Base-by-base conservation (phyloP, 2,329 filamentous ascomycete genomes). In the Pseudovirgaria hyperparasitica region DNA sequence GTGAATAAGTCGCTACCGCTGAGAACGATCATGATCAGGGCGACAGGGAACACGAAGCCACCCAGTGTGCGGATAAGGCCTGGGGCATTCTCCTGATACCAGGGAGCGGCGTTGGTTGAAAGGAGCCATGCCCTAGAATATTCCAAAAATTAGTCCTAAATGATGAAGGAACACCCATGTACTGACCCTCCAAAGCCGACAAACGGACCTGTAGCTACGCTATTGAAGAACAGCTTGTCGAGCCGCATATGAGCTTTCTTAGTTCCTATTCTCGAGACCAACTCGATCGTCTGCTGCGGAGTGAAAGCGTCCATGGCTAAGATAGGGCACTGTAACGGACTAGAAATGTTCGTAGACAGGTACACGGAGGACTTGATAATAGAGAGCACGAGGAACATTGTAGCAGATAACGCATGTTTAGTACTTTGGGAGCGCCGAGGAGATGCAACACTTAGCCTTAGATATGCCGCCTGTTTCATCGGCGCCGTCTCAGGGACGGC, bases 1-100 rank as follows among this genome's bases (percentile, higher is more conserved):
- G 49, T 54, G 27, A 39, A 48, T 1, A 53, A 35, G 26, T 54
- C 51, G 6, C 45, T 39, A 5, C 50, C 50, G 0, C 43, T 54
- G 11, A 51, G 30, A 5, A 50, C 35, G 19, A 53, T 43, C 13
- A 45, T 41, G 4, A 42, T 40, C 15, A 51, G 38, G 9, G 46
- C 50, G 22, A 52, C 45, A 1, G 51, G 51, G 21, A 55, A 54
- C n/a, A 54, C 35, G 3, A 46, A 20, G 9, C 46, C 48, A 2
- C 36, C 41, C 15, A 53, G 37, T 2, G 41, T 44, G 8, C 39
- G 29, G 23, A 54, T 47, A 10, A 52, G 29, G 2, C 50, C 48
- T 2, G 34, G 36, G 5, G 34, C 34, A 8, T 37, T 37, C 19
- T 32, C 25, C 19, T 37, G 34, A 20, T 30, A 37, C 34, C 32